Percentiles rank a stretch among this genome's conserved stretches.
Evolutionary conservation across 2,329 filamentous ascomycete species (phyloP).

Genomic region (Alternaria arbusti): DNA sequence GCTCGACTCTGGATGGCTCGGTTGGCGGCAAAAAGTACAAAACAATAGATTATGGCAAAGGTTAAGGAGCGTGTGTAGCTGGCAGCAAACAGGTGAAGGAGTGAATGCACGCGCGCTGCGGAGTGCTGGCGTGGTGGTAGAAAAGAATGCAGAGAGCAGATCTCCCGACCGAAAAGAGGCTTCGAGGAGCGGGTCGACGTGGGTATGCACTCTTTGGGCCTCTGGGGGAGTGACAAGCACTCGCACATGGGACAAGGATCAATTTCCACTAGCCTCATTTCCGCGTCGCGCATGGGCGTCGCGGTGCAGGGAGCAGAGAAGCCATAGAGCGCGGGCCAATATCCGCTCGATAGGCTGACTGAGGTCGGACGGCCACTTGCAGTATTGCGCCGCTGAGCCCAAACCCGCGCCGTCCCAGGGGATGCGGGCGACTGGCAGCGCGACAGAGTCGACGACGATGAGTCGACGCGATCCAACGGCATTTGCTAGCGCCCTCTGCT

Average conservation of each 20-base stretch:
- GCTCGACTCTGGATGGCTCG: conserved; percentile 12
- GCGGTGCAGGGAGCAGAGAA: conserved; percentile 4
- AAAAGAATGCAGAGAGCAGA: conserved; percentile 29
- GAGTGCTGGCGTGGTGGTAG: conserved; percentile 23
- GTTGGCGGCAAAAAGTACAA: conserved; percentile 24
- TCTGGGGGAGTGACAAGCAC: conserved; percentile 26
- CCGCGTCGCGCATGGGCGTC: conserved; percentile 29
- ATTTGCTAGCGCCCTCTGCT: conserved; percentile 2
- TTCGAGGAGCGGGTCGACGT: conserved; percentile 21
- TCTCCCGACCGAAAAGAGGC: conserved; percentile 26
- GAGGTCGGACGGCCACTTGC: neutral
- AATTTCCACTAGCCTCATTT: conserved; percentile 33
- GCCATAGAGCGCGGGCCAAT: conserved; percentile 20
- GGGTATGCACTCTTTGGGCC: conserved; percentile 19
- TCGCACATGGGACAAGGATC: conserved; percentile 24
- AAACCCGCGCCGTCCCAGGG: conserved; percentile 26
- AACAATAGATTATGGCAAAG: conserved; percentile 25
- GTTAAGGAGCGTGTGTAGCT: conserved; percentile 34
- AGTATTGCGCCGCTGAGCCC: conserved; percentile 9
- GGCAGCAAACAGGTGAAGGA: conserved; percentile 22
- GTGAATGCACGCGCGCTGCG: conserved; percentile 34
- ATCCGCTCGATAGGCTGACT: conserved; percentile 10
- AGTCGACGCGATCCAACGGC: conserved; percentile 11
- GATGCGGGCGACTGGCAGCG: conserved; percentile 5
- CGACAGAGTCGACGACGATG: conserved; percentile 1